Percentiles rank a stretch among this genome's conserved stretches.
phyloP scores from a whole-genome alignment of 139 green algal species.

The Volvox africanus region DNA sequence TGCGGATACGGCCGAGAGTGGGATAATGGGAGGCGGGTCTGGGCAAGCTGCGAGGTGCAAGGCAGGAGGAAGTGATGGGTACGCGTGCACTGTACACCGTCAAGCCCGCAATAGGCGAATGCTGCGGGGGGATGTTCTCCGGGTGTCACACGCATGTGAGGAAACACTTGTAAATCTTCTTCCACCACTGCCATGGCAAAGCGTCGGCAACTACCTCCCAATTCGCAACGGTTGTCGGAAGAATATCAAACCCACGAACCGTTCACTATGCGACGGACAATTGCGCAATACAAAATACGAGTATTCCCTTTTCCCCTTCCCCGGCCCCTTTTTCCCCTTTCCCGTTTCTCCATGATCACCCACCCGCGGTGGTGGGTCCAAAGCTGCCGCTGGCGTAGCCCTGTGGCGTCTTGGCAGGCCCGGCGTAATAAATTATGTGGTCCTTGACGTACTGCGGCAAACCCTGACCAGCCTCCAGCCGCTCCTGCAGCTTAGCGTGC shows the following conservation, averaged over 20 bases:
- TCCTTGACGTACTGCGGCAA: constrained; percentile 63
- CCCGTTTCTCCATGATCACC: not conserved
- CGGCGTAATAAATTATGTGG: constrained; percentile 71
- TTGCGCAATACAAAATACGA: no score
- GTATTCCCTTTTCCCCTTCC: not conserved
- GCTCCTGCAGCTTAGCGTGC: constrained; percentile 67
- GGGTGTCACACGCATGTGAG: no score
- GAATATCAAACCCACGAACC: no score
- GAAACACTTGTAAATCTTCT: no score
- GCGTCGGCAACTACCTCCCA: no score
- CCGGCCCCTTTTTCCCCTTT: not conserved
- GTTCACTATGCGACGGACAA: no score
- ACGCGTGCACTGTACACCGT: not conserved
- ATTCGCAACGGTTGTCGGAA: no score
- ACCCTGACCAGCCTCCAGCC: constrained; percentile 45
- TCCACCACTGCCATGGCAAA: no score
- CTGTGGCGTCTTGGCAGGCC: constrained; percentile 62
- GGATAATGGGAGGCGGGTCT: not conserved
- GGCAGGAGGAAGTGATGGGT: not conserved
- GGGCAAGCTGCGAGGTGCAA: not conserved
- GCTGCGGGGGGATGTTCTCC: no score
- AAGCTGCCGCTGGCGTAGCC: constrained; percentile 63
- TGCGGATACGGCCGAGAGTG: not conserved
- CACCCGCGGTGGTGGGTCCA: constrained; percentile 65
- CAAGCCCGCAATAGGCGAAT: not conserved